Conservation (phyloP, 2,329 filamentous ascomycete genomes). For the Hypoxylon sp. region DNA sequence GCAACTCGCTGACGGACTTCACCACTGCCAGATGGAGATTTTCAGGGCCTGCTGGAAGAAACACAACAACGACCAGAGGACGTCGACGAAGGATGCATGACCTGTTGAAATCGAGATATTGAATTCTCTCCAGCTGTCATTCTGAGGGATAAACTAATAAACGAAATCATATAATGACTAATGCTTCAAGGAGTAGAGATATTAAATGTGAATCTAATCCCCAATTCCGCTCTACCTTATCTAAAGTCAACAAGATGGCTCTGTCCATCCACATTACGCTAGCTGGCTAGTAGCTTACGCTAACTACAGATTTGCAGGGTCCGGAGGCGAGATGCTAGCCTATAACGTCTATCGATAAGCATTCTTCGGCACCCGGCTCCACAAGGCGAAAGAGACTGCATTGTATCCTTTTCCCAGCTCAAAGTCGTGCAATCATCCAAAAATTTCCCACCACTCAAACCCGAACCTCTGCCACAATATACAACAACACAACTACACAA, state of each 20-base stretch:
- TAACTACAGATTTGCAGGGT: neutral
- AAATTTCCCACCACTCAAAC: constrained; percentile 18
- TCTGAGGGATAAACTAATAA: neutral
- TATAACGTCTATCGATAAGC: constrained; percentile 33
- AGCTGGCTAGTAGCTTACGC: too few species aligned
- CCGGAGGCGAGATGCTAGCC: neutral
- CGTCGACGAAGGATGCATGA: constrained; percentile 75
- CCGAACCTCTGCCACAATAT: neutral
- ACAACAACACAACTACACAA: constrained; percentile 6
- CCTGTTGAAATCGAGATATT: neutral
- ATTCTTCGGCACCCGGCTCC: constrained; percentile 8
- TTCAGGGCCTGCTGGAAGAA: constrained; percentile 94
- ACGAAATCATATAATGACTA: constrained; percentile 13
- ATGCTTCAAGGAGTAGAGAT: constrained; percentile 23
- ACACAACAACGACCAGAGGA: constrained; percentile 87
- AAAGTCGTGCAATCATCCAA: neutral
- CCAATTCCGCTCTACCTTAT: constrained; percentile 31
- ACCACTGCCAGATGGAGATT: constrained; percentile 79
- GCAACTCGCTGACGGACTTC: constrained; percentile 26
- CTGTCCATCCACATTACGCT: too few species aligned
- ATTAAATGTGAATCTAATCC: constrained; percentile 27
- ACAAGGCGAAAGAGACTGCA: constrained; percentile 1
- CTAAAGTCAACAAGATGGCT: too few species aligned
- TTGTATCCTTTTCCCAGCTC: too few species aligned
- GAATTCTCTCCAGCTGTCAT: neutral